Evolutionary conservation across 371 early-diverging fungal genomes (phyloP).

Genomic region (Mortierella sp.): DNA sequence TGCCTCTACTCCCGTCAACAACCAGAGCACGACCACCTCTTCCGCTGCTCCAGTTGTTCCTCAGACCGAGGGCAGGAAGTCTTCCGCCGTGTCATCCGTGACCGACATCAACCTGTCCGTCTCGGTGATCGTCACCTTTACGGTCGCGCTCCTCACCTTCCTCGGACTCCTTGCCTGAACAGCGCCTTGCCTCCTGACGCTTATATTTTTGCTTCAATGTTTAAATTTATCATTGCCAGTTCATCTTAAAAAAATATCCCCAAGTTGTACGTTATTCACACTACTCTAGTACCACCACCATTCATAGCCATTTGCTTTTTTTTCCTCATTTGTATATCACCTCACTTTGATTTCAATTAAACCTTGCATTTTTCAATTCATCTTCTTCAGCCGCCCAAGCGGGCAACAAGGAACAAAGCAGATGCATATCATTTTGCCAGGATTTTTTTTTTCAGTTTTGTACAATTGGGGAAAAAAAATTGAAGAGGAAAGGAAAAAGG

Average conservation of each 20-base stretch:
- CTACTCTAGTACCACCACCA: background rate
- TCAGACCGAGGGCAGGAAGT: background rate
- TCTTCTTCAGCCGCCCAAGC: background rate
- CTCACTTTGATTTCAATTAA: background rate
- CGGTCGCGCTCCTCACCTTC: background rate
- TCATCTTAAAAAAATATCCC: background rate
- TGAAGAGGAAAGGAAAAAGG: background rate
- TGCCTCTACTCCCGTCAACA: background rate
- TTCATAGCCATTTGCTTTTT: background rate
- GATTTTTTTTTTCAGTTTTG: background rate
- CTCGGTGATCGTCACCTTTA: background rate
- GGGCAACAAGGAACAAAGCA: background rate
- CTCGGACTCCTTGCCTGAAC: background rate
- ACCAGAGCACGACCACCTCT: background rate
- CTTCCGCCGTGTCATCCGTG: background rate
- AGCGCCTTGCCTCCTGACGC: too few species aligned
- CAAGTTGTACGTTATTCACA: background rate
- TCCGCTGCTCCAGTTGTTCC: background rate
- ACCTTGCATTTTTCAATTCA: background rate
- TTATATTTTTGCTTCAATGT: background rate
- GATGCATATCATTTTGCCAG: background rate
- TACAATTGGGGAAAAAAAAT: background rate
- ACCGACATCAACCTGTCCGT: background rate
- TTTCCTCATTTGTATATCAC: background rate
- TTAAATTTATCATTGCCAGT: background rate